Percentiles rank a stretch among this genome's conserved stretches.
These are phyloP conservation scores for Fusarium phyllophilum DNA, from an alignment of 2,329 filamentous ascomycete species.

Conservation along the genomic window DNA sequence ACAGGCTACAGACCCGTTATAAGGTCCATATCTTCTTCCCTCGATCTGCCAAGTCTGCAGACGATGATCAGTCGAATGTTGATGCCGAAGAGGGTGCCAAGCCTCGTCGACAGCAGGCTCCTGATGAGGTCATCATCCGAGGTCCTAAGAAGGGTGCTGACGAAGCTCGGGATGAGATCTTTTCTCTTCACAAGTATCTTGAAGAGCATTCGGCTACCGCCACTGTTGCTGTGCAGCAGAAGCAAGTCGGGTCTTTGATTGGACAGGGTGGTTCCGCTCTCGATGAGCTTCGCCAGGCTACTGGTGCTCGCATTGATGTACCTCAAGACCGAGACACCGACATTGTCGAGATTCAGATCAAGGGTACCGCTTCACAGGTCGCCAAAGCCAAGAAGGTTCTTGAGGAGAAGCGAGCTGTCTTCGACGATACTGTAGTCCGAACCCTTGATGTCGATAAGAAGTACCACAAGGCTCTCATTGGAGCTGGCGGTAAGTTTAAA, in stretches of 20 bases:
- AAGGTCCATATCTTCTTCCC: slow-evolving; percentile 97
- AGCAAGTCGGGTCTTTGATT: slow-evolving; percentile 92
- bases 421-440: slow-evolving; percentile 88
- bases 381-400: slow-evolving; percentile 91
- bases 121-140: slow-evolving; percentile 90
- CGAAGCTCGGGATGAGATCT: slow-evolving; percentile 89
- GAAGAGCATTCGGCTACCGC: slow-evolving; percentile 86
- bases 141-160: slow-evolving; percentile 94
- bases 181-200: slow-evolving; percentile 87
- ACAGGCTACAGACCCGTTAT: slow-evolving; percentile 91
- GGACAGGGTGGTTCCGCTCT: slow-evolving; percentile 90
- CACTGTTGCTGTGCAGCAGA: slow-evolving; percentile 86
- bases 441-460: slow-evolving; percentile 94
- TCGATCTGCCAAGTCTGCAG: slow-evolving; percentile 65
- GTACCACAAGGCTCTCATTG: slow-evolving; percentile 90
- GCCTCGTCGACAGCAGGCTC: slow-evolving; percentile 75
- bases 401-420: slow-evolving; percentile 84
- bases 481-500: slow-evolving; percentile 77
- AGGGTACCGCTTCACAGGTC: slow-evolving; percentile 91
- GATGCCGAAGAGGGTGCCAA: slow-evolving; percentile 78
- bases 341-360: slow-evolving; percentile 87
- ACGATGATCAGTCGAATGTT: slow-evolving; percentile 75
- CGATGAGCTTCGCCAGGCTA: slow-evolving; percentile 86
- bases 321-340: slow-evolving; percentile 81
- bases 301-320: slow-evolving; percentile 91